A percentile compares a stretch with the other conserved stretches of the same genome.
Evolutionary conservation across 306 rosid species (phyloP).

Genomic region (Vigna angularis): DNA sequence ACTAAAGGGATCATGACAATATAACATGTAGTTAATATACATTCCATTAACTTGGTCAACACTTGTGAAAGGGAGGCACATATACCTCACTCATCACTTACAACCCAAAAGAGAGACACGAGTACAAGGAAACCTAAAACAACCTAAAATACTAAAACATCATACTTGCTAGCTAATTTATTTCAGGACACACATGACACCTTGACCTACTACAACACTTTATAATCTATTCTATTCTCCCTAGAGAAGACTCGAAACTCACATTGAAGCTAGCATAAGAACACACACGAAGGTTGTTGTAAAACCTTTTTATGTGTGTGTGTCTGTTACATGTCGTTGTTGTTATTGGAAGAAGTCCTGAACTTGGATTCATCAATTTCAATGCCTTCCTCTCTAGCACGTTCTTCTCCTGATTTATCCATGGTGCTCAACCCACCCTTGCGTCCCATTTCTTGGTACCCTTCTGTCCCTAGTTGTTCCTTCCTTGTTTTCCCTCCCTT

Average conservation of each 20-base stretch:
- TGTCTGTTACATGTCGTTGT: background rate
- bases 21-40: too few species aligned
- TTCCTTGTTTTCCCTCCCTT: slow-evolving; percentile 71
- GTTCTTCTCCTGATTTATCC: slow-evolving; percentile 67
- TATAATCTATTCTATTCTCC: background rate
- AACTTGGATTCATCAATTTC: slow-evolving; percentile 73
- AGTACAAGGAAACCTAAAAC: background rate
- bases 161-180: slow-evolving; percentile 35
- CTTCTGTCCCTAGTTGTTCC: slow-evolving; percentile 68
- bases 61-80: slow-evolving; percentile 8
- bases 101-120: background rate
- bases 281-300: background rate
- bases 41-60: too few species aligned
- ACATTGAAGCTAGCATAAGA: slow-evolving; percentile 15
- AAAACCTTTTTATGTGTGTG: background rate
- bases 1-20: too few species aligned
- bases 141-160: slow-evolving; percentile 9
- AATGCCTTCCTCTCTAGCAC: slow-evolving; percentile 67
- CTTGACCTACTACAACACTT: background rate
- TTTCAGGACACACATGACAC: slow-evolving; percentile 26
- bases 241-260: background rate
- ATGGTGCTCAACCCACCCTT: slow-evolving; percentile 71
- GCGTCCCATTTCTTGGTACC: slow-evolving; percentile 69
- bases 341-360: slow-evolving; percentile 17
- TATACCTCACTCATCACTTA: background rate